Evolutionary conservation across 1,139 yeast genomes (phyloP).

Genomic region (Saccharomycopsis hybrid): DNA sequence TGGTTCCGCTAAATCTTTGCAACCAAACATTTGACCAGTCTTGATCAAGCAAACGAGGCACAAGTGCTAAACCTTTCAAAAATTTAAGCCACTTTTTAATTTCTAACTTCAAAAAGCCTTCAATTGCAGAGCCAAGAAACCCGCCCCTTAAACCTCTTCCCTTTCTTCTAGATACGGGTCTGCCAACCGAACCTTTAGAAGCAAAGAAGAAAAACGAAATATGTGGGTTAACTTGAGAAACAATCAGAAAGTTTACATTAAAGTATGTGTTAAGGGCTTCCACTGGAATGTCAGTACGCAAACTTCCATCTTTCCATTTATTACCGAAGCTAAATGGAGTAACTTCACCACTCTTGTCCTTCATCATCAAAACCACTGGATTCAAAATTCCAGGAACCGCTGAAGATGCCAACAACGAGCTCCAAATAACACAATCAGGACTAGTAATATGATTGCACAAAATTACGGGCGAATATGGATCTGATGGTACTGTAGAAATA

Average conservation of each 20-base stretch:
- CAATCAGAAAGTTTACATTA: slow-evolving; percentile 69
- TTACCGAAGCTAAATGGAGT: slow-evolving; percentile 69
- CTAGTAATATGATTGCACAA: slow-evolving; percentile 71
- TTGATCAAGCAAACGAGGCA: slow-evolving; percentile 65
- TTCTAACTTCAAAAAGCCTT: slow-evolving; percentile 64
- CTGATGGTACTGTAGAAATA: slow-evolving; percentile 75
- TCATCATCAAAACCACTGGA: slow-evolving; percentile 78
- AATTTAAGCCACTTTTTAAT: slow-evolving; percentile 70
- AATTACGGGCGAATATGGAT: slow-evolving; percentile 76
- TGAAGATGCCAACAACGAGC: slow-evolving; percentile 66
- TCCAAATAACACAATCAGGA: slow-evolving; percentile 78
- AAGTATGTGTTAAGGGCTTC: slow-evolving; percentile 68
- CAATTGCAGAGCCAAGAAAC: slow-evolving; percentile 65
- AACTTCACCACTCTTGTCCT: slow-evolving; percentile 39
- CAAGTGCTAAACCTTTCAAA: slow-evolving; percentile 55
- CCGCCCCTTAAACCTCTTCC: slow-evolving; percentile 67
- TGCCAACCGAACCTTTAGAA: slow-evolving; percentile 75
- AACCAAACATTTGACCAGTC: slow-evolving; percentile 79
- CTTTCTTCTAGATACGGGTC: slow-evolving; percentile 64
- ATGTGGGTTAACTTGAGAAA: slow-evolving; percentile 81
- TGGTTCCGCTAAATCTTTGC: slow-evolving; percentile 68
- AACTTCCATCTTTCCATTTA: slow-evolving; percentile 70
- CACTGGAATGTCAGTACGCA: slow-evolving; percentile 67
- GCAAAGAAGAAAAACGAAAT: slow-evolving; percentile 71
- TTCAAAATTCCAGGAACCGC: slow-evolving; percentile 83